Base-by-base conservation (phyloP, 257 asterid species). In the Ophiorrhiza pumila region DNA sequence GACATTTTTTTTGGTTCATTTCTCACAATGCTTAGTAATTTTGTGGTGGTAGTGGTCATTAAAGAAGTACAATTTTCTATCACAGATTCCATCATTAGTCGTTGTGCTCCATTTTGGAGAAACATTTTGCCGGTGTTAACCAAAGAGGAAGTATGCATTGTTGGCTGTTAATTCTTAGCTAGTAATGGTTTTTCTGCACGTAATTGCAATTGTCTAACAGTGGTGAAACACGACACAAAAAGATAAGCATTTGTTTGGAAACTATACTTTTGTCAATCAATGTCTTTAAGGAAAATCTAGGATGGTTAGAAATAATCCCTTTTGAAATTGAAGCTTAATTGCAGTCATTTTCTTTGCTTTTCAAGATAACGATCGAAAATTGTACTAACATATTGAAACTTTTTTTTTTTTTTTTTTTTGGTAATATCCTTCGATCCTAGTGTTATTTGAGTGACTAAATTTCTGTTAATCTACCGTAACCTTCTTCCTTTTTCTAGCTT, bases 131-230 rank as follows among this genome's bases (percentile, higher is more conserved):
- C 29, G 41, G 29, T 58, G 65, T 58, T 58, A 58, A 58, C 10
- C 39, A 13, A 3, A 31, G 23, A 31, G 65, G 65, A 67, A n/a
- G 71, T 49, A 47, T 22, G 61, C 61, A 45, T 37, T 23, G 42
- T 27, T 66, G 71, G 57, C 27, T 5, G 71, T 53, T 55, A 55
- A 25, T 23, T 55, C 61, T 23, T 14, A 46, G 71, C n/a, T n/a
- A n/a, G n/a, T n/a, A n/a, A n/a, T n/a, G n/a, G n/a, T n/a, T 32
- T 32, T 49, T 9, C 11, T 32, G 72, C 43, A 68, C 61, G 63
- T 35, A 22, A 52, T 10, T 17, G 46, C 46, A 29, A 27, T 34
- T 50, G 49, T 52, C 23, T 23, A 65, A 29, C 9, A 42, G 10
- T 49, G 31, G 29, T 34, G 63, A 34, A 69, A 49, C n/a, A 34